Base-by-base conservation (phyloP, 345 rosid species). In the Trapa incisa region DNA sequence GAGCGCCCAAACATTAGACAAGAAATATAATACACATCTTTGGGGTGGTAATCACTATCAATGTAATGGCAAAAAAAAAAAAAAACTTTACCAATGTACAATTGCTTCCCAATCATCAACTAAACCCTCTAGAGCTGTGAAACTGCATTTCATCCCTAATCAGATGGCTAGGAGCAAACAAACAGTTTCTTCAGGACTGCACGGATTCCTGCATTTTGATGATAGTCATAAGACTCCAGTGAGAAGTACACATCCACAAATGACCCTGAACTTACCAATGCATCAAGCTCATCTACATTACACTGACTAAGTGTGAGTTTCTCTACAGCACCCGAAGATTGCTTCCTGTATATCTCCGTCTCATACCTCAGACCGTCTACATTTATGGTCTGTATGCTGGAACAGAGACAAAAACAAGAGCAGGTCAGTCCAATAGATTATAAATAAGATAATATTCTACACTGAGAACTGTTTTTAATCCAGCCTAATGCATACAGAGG, bases 181-280 rank as follows among this genome's bases (percentile, higher is more conserved):
- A 88, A 68, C 77, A 90, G 37, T 66, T 84, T 84, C 71, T 84
- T 83, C 0, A 87, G 88, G 64, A 87, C 83, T 29, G 87, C 71
- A 37, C 89, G 82, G 53, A 93, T 86, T 65, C 98, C 98, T 33
- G 96, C 87, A 65, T 41, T 73, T 71, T 79, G 88, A 70, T 78
- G 91, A 77, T 80, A 88, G 73, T 88, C 98, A 65, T 90, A 93
- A 12, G 86, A 69, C 71, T 84, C 91, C 45, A 90, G 64, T 61
- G 88, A 78, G 75, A 93, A 66, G 77, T 73, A 88, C n/a, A 85
- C 83, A 73, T 93, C 96, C 6, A 90, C 70, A 38, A 68, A 67
- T 70, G 57, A 80, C 74, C 91, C 91, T 2, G 80, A 65, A 5
- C 37, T 71, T 60, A 88, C 45, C 65, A 82, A 68, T 39, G 78